These are phyloP conservation scores for Penicillium sp. DNA, from an alignment of 2,329 filamentous ascomycete species.

Conservation along the genomic window DNA sequence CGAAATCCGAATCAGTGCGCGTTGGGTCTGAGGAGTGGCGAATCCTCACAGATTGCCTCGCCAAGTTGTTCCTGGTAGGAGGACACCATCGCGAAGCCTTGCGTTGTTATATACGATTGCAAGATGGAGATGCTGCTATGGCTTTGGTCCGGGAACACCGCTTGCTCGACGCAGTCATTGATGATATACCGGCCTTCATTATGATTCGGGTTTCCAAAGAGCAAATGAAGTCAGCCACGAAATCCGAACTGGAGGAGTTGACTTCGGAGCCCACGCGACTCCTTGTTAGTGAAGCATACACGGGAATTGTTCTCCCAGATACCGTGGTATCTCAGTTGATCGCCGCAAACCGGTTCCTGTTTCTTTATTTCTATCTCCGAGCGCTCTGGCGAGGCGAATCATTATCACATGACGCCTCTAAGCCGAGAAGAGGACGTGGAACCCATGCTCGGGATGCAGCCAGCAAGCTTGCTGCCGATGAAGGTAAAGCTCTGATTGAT, in stretches of 20 bases:
- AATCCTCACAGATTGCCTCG: constrained; percentile 82
- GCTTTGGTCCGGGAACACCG: constrained; percentile 81
- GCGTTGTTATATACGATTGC: constrained; percentile 82
- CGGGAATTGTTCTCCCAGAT: constrained; percentile 76
- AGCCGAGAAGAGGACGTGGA: constrained; percentile 37
- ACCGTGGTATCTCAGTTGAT: constrained; percentile 78
- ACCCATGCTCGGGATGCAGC: constrained; percentile 43
- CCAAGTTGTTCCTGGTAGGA: constrained; percentile 78
- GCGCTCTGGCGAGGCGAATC: constrained; percentile 79
- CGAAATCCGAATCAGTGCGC: constrained; percentile 71
- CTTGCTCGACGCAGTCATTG: constrained; percentile 81
- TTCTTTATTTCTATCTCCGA: constrained; percentile 89
- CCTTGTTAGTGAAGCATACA: constrained; percentile 86
- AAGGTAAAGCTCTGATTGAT: constrained; percentile 72
- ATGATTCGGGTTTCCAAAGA: constrained; percentile 77
- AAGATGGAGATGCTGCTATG: constrained; percentile 90
- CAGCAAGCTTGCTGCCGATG: constrained; percentile 52
- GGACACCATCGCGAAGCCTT: constrained; percentile 81
- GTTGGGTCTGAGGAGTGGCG: constrained; percentile 85
- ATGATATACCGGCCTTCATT: constrained; percentile 88
- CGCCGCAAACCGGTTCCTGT: constrained; percentile 65
- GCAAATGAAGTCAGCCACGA: constrained; percentile 63
- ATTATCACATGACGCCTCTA: constrained; percentile 43
- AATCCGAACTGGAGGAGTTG: constrained; percentile 71
- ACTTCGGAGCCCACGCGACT: constrained; percentile 82